Evolutionary conservation across 306 rosid species (phyloP).

Genomic region (Luffa acutangula): DNA sequence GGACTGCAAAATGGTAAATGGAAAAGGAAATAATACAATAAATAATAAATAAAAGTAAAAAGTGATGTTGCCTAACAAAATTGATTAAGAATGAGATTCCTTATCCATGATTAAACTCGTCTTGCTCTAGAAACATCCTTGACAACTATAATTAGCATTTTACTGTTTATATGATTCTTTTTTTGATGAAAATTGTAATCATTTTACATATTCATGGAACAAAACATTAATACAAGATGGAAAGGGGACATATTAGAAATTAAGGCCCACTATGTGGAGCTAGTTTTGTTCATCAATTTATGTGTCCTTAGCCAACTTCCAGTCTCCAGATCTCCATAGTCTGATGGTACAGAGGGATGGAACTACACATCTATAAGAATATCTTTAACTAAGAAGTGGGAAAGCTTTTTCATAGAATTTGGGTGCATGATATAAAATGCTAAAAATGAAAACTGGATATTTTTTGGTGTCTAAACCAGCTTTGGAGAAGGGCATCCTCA

Average conservation of each 20-base stretch:
- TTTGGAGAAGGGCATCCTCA: not conserved
- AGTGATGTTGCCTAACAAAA: not conserved
- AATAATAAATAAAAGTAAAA: not conserved
- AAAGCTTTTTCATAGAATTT: not conserved
- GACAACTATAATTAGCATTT: not conserved
- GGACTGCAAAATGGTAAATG: not conserved
- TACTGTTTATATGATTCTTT: not conserved
- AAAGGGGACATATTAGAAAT: not conserved
- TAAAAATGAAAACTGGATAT: not conserved
- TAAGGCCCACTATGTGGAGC: not conserved
- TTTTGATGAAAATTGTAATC: not conserved
- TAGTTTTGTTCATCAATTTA: not conserved
- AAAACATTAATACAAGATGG: not conserved
- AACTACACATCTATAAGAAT: not conserved
- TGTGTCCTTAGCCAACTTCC: not conserved
- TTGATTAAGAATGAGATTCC: not conserved
- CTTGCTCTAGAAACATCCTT: not conserved
- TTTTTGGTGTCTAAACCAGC: not conserved
- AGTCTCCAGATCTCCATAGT: not conserved
- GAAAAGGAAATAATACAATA: not conserved
- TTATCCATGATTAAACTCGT: not conserved
- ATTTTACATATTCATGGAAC: not conserved
- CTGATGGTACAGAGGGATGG: not conserved
- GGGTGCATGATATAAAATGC: not conserved
- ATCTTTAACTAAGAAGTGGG: not conserved